A percentile compares a stretch with the other conserved stretches of the same genome.
Conservation (phyloP, 495 filamentous ascomycete genomes). For the Tuber microsphaerosporum region DNA sequence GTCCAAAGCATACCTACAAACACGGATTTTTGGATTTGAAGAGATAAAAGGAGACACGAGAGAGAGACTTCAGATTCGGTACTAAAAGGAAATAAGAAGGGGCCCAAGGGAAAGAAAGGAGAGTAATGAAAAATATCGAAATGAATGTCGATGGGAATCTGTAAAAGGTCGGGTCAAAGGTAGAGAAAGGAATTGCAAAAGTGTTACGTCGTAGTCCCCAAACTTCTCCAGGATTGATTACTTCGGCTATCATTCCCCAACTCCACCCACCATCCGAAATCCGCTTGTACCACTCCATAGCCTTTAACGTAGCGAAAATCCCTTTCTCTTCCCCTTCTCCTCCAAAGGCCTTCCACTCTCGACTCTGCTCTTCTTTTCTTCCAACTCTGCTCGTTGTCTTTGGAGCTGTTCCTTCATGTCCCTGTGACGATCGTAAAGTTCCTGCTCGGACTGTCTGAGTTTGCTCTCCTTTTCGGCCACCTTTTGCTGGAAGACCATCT, state of each 20-base stretch:
- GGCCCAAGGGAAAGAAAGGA: slow-evolving; percentile 36
- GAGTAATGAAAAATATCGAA: slow-evolving; percentile 32
- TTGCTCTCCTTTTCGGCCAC: slow-evolving; percentile 99
- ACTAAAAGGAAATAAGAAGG: slow-evolving; percentile 40
- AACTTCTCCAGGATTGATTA: slow-evolving; percentile 37
- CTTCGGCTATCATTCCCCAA: slow-evolving; percentile 21
- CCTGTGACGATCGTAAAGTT: slow-evolving; percentile 91
- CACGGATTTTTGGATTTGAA: slow-evolving; percentile 2
- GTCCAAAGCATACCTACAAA: slow-evolving; percentile 2
- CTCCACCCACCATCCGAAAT: slow-evolving; percentile 17
- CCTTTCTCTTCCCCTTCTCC: slow-evolving; percentile 94
- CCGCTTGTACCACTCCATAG: slow-evolving; percentile 29
- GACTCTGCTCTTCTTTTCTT: slow-evolving; percentile 91
- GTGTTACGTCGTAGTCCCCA: slow-evolving; percentile 32
- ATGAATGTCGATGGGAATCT: slow-evolving; percentile 27
- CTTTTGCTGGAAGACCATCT: slow-evolving; percentile 99
- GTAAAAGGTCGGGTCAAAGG: slow-evolving; percentile 32
- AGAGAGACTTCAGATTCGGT: slow-evolving; percentile 35
- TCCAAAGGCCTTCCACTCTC: slow-evolving; percentile 92
- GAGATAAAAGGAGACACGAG: slow-evolving; percentile 29
- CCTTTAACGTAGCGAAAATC: slow-evolving; percentile 87
- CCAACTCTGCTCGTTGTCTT: slow-evolving; percentile 82
- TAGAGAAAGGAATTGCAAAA: slow-evolving; percentile 30
- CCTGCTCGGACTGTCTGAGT: slow-evolving; percentile 96
- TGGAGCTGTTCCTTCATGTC: slow-evolving; percentile 99